A percentile compares a stretch with the other conserved stretches of the same genome.
phyloP scores from a whole-genome alignment of 495 filamentous ascomycete genomes.

The Baudoinia panamericana region DNA sequence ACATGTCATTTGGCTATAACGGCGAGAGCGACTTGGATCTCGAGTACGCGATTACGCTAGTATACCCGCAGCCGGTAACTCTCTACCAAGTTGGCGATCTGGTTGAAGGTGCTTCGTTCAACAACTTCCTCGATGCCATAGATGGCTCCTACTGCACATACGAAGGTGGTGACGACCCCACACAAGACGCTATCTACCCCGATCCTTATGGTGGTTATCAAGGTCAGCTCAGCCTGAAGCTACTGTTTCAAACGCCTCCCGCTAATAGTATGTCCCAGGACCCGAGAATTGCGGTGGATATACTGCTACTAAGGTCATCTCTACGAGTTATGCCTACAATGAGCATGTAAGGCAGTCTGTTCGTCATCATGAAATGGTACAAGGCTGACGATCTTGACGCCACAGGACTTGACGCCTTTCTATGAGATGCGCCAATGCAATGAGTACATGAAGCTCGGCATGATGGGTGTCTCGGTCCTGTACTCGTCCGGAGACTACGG shows the following conservation, averaged over 20 bases:
- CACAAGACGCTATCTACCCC: conserved; percentile 31
- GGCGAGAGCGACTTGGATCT: conserved; percentile 30
- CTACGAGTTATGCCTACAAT: conserved; percentile 43
- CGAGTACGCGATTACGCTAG: conserved; percentile 26
- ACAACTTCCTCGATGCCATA: conserved; percentile 37
- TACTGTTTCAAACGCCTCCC: no score
- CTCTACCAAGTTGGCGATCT: conserved; percentile 32
- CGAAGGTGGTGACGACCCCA: conserved; percentile 30
- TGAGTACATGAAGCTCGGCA: conserved; percentile 49
- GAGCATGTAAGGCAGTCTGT: no score
- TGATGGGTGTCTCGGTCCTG: conserved; percentile 48
- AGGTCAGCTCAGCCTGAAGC: no score
- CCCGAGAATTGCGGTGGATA: conserved; percentile 35
- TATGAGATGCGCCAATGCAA: conserved; percentile 51
- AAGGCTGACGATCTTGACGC: no score
- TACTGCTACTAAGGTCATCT: conserved; percentile 47
- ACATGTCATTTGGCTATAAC: conserved; percentile 23
- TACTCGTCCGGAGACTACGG: conserved; percentile 50
- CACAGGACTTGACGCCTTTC: conserved; percentile 35
- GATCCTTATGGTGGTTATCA: conserved; percentile 34
- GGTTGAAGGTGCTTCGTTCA: conserved; percentile 26
- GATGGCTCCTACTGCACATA: conserved; percentile 33
- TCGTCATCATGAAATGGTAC: no score
- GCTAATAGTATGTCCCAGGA: no score
- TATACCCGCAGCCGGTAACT: conserved; percentile 32